Conservation (phyloP, 208 protist species). For the Acanthamoeba culbertsoni region DNA sequence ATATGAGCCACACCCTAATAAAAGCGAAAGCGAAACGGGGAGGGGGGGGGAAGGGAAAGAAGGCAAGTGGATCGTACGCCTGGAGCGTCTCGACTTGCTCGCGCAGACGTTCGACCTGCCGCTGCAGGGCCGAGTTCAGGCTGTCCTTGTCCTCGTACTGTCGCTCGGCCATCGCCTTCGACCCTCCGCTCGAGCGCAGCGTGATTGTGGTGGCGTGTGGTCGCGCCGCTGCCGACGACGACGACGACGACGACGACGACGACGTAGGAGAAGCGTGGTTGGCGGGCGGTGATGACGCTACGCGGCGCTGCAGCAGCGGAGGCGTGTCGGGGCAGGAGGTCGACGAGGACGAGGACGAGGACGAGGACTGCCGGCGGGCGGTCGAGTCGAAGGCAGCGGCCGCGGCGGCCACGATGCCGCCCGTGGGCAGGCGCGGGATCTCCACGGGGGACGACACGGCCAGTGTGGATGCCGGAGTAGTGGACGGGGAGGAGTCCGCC, state of each 20-base stretch:
- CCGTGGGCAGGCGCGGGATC: neutral
- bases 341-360: too few species aligned
- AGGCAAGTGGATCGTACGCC: neutral
- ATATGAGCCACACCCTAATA: neutral
- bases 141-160: neutral
- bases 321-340: too few species aligned
- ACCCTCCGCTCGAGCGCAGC: neutral
- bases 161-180: neutral
- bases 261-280: too few species aligned
- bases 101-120: neutral
- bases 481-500: neutral
- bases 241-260: neutral
- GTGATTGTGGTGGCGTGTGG: neutral
- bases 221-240: neutral
- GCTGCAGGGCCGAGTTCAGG: neutral
- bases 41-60: neutral
- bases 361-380: too few species aligned
- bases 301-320: neutral
- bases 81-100: constrained; percentile 11
- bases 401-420: neutral
- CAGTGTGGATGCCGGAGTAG: neutral
- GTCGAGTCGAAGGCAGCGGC: neutral
- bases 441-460: neutral
- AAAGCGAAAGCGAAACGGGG: neutral
- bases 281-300: neutral